phyloP scores from a whole-genome alignment of 129 eudicot genomes.

The Arctium lappa region DNA sequence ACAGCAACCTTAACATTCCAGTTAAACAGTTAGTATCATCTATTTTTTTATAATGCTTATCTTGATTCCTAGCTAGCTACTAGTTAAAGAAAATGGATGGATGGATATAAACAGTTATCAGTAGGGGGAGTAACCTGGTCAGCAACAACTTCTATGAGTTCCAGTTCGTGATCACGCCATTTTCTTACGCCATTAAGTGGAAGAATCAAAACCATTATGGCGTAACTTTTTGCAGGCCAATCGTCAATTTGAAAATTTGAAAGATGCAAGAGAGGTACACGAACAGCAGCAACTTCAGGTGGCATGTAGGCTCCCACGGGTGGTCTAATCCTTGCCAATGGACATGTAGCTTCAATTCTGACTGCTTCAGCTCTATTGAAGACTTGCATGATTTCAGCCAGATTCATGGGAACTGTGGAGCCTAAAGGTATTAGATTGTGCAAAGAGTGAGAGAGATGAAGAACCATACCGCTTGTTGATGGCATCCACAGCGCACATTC shows the following conservation, averaged over 20 bases:
- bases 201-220: constrained; percentile 52
- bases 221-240: constrained; percentile 40
- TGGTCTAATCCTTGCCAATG: constrained; percentile 32
- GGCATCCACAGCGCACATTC: constrained; percentile 69
- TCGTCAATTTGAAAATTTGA: constrained; percentile 31
- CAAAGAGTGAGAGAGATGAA: constrained; percentile 42
- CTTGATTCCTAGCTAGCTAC: neutral
- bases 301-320: constrained; percentile 18
- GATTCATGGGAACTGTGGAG: constrained; percentile 32
- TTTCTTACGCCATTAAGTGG: constrained; percentile 42
- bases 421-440: constrained; percentile 30
- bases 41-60: neutral
- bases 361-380: constrained; percentile 39
- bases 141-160: constrained; percentile 52
- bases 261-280: constrained; percentile 42
- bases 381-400: constrained; percentile 35
- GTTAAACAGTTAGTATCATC: neutral
- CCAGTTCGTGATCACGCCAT: constrained; percentile 49
- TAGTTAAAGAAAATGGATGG: neutral
- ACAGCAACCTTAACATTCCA: constrained; percentile 44
- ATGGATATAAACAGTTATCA: too few relatives aligned
- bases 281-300: constrained; percentile 42
- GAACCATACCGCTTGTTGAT: constrained; percentile 29
- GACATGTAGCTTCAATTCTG: constrained; percentile 30
- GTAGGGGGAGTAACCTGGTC: constrained; percentile 36